Evolutionary conservation across 78 protist genomes (phyloP).

Genomic region (Paulinella micropora): DNA sequence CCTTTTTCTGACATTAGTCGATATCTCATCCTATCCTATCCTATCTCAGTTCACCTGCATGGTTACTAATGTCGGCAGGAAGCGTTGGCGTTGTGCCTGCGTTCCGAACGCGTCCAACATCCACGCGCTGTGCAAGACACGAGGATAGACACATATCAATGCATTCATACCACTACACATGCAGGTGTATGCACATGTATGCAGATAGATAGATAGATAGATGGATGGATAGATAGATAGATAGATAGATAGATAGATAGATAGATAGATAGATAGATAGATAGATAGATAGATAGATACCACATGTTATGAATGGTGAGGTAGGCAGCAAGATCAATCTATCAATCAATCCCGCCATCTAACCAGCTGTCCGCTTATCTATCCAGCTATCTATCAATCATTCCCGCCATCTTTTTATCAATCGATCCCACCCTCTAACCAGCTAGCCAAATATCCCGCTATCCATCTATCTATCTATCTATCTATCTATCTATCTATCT

Average conservation of each 20-base stretch:
- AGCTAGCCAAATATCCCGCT: background rate
- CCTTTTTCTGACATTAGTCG: no score
- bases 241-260: background rate
- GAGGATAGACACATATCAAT: background rate
- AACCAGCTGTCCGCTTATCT: background rate
- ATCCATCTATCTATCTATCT: background rate
- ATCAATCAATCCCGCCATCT: background rate
- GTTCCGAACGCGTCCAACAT: slow-evolving; percentile 63
- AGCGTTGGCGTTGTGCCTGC: slow-evolving; percentile 29
- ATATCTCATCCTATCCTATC: no score
- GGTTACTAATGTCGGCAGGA: no score
- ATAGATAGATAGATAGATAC: background rate
- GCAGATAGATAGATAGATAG: background rate
- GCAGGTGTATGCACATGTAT: background rate
- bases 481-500: background rate
- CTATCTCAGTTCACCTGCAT: no score
- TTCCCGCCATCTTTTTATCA: background rate
- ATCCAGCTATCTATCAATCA: background rate
- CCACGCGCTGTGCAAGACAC: slow-evolving; percentile 41
- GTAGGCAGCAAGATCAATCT: no score
- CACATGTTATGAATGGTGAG: no score
- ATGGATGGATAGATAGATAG: background rate
- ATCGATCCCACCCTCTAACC: background rate
- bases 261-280: background rate
- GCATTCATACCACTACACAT: background rate